These are phyloP conservation scores for Wickerhamomyces ciferrii DNA, from an alignment of 805 yeast genomes.

Conservation along the genomic window DNA sequence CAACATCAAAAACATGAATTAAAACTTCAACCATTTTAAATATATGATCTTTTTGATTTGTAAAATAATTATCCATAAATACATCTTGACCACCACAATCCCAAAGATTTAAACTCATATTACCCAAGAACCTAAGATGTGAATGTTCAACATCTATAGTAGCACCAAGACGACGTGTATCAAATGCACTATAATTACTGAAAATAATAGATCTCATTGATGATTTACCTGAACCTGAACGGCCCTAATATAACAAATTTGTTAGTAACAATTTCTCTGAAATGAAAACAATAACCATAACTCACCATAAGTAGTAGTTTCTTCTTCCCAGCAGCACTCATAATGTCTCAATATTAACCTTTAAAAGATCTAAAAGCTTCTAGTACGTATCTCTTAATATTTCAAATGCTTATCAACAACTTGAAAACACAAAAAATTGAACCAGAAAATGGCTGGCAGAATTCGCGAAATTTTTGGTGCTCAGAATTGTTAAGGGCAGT, in stretches of 20 bases:
- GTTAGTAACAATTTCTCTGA: constrained; percentile 3
- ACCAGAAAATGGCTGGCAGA: too few relatives aligned
- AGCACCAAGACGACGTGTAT: constrained; percentile 92
- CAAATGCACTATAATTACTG: constrained; percentile 94
- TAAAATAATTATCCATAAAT: constrained; percentile 90
- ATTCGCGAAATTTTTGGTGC: too few relatives aligned
- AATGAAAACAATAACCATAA: neutral
- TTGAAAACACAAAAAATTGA: neutral
- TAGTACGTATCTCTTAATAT: too few relatives aligned
- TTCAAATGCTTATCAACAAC: too few relatives aligned
- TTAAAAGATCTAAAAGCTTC: too few relatives aligned
- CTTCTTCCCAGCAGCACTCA: constrained; percentile 40
- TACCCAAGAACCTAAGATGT: constrained; percentile 85
- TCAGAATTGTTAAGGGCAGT: too few relatives aligned
- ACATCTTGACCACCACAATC: constrained; percentile 99
- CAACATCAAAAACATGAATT: constrained; percentile 95
- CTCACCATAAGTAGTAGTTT: constrained; percentile 57
- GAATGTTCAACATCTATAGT: constrained; percentile 99
- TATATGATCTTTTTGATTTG: constrained; percentile 85
- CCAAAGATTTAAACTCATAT: constrained; percentile 94
- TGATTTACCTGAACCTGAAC: constrained; percentile 95
- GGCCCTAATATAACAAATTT: constrained; percentile 70
- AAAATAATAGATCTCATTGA: constrained; percentile 97
- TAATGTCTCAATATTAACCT: neutral
- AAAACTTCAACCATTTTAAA: constrained; percentile 94